phyloP scores from a whole-genome alignment of 1,284 basidiomycete species.

The Leccinum colubrinum region DNA sequence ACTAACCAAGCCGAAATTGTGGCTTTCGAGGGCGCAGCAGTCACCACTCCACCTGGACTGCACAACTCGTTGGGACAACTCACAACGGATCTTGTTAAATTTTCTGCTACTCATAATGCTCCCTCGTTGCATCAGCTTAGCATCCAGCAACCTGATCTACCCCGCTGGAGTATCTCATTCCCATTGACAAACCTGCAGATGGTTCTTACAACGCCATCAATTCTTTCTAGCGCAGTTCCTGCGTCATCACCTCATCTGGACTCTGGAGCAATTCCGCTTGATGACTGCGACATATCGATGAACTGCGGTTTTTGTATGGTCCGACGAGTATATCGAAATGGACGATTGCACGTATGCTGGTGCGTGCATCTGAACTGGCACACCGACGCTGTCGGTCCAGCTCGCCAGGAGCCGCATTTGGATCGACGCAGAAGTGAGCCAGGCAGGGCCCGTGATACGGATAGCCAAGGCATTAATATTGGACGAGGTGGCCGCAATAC shows the following conservation, averaged over 20 bases:
- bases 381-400: slow-evolving; percentile 40
- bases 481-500: slow-evolving; percentile 51
- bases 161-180: slow-evolving; percentile 23
- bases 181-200: slow-evolving; percentile 23
- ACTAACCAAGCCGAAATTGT: slow-evolving; percentile 43
- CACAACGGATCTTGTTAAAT: slow-evolving; percentile 17
- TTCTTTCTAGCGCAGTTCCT: slow-evolving; percentile 11
- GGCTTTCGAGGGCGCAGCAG: slow-evolving; percentile 46
- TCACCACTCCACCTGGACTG: slow-evolving; percentile 35
- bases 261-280: slow-evolving; percentile 49
- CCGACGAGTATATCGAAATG: slow-evolving; percentile 46
- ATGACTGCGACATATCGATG: slow-evolving; percentile 58
- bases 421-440: slow-evolving; percentile 3
- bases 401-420: slow-evolving; percentile 43
- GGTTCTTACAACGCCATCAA: slow-evolving; percentile 12
- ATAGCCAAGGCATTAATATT: slow-evolving; percentile 26
- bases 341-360: slow-evolving; percentile 57
- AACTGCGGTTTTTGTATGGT: slow-evolving; percentile 41
- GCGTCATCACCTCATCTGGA: slow-evolving; percentile 39
- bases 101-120: slow-evolving; percentile 24
- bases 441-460: not conserved
- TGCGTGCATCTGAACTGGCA: slow-evolving; percentile 55
- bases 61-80: slow-evolving; percentile 20
- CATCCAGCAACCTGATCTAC: slow-evolving; percentile 24
- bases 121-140: slow-evolving; percentile 20